These are phyloP conservation scores for Datura wrightii DNA, from an alignment of 257 asterid genomes.

Conservation along the genomic window DNA sequence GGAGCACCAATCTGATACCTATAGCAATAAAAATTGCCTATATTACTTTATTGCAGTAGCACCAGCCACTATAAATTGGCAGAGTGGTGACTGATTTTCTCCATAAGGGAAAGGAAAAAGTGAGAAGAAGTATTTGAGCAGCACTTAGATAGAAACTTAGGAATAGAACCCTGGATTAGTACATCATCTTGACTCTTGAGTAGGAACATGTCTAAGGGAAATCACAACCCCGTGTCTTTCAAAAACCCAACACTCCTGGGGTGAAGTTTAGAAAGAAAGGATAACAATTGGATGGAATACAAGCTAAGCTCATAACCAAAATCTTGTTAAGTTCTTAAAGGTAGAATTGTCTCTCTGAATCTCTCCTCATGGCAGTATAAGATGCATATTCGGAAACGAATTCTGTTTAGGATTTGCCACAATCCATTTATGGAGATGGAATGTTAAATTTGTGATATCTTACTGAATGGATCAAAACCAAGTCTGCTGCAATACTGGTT, in stretches of 20 bases:
- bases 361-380: too few relatives aligned
- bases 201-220: background rate
- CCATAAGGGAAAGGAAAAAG: background rate
- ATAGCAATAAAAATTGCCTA: background rate
- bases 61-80: background rate
- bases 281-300: background rate
- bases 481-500: background rate
- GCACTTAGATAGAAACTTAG: background rate
- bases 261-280: background rate
- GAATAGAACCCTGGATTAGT: background rate
- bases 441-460: too few relatives aligned
- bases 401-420: too few relatives aligned
- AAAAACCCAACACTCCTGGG: background rate
- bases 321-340: too few relatives aligned
- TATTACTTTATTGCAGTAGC: background rate
- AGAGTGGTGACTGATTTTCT: background rate
- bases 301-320: background rate
- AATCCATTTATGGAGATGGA: too few relatives aligned
- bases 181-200: background rate
- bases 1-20: background rate
- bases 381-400: too few relatives aligned
- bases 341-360: too few relatives aligned
- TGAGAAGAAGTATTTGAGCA: background rate
- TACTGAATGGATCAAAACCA: too few relatives aligned
- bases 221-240: background rate